These are phyloP conservation scores for Daldinia decipiens DNA, from an alignment of 495 filamentous ascomycete genomes.

Conservation along the genomic window DNA sequence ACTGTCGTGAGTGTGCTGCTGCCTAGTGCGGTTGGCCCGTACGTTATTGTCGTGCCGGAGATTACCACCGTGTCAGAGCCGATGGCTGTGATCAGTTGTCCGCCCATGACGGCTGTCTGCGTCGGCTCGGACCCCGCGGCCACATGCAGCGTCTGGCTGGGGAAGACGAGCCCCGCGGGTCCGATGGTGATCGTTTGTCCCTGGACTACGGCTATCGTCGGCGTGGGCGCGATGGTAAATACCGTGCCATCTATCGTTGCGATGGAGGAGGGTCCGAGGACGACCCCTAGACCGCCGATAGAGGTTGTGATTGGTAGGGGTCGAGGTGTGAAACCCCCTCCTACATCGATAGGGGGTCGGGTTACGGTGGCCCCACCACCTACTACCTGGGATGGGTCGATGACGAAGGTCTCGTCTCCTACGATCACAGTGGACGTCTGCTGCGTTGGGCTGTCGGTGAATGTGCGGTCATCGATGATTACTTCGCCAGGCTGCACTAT, in stretches of 20 bases:
- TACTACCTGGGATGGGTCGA: constrained; percentile 54
- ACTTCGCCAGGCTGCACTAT: constrained; percentile 55
- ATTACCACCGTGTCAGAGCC: constrained; percentile 57
- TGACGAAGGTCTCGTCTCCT: constrained; percentile 54
- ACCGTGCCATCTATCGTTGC: constrained; percentile 60
- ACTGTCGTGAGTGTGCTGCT: constrained; percentile 50
- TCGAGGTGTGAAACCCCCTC: constrained; percentile 21
- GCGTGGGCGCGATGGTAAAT: constrained; percentile 51
- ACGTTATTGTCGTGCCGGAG: constrained; percentile 56
- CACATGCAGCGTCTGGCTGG: constrained; percentile 50
- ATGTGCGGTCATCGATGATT: constrained; percentile 56
- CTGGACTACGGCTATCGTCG: constrained; percentile 49
- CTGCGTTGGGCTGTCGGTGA: constrained; percentile 49
- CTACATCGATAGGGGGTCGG: constrained; percentile 45
- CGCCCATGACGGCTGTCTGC: constrained; percentile 57
- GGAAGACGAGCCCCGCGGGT: constrained; percentile 52
- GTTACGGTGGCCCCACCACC: constrained; percentile 55
- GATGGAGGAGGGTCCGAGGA: constrained; percentile 52
- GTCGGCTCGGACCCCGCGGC: constrained; percentile 47
- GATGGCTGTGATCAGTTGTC: constrained; percentile 58
- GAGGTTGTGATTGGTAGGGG: constrained; percentile 52
- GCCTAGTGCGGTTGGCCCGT: constrained; percentile 38
- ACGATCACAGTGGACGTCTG: constrained; percentile 54
- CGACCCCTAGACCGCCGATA: constrained; percentile 55
- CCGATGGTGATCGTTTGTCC: constrained; percentile 62